phyloP scores from a whole-genome alignment of 192 early-diverging fungal species.

The Coemansia sp. region DNA sequence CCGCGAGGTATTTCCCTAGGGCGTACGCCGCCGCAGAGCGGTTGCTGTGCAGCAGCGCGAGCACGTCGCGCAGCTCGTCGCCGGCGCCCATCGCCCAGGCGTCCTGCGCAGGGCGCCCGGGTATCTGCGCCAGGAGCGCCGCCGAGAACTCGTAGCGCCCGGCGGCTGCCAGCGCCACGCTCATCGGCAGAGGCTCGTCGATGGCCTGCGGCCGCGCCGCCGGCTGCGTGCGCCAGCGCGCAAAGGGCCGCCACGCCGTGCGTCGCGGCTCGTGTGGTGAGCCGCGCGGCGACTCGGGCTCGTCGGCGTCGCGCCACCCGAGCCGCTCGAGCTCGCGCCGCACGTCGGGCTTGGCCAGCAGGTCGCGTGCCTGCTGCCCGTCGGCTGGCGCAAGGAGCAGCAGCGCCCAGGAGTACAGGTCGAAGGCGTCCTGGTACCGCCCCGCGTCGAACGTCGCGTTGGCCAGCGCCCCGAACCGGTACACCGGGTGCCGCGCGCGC shows the following conservation, averaged over 20 bases:
- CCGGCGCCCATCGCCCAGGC: conserved; percentile 3
- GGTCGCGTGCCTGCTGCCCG: conserved; percentile 22
- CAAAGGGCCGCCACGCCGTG: conserved; percentile 3
- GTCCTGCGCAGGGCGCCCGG: conserved; percentile 1
- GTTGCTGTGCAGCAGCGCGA: conserved; percentile 49
- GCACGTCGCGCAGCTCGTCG: conserved; percentile 33
- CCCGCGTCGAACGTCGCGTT: conserved; percentile 58
- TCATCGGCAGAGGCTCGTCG: conserved; percentile 40
- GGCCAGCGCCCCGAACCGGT: conserved; percentile 46
- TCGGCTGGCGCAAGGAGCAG: conserved; percentile 30
- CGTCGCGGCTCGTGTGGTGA: neutral
- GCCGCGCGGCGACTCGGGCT: neutral
- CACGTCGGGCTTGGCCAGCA: conserved; percentile 16
- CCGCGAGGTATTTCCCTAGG: conserved; percentile 39
- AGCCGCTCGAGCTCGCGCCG: conserved; percentile 19
- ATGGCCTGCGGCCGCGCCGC: conserved; percentile 15
- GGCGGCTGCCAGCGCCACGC: conserved; percentile 21
- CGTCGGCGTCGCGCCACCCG: conserved; percentile 13
- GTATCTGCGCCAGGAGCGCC: conserved; percentile 33
- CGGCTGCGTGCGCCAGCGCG: neutral
- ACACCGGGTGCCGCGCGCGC: conserved; percentile 49
- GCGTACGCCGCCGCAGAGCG: conserved; percentile 40
- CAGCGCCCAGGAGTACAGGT: conserved; percentile 51
- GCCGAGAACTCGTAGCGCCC: conserved; percentile 40
- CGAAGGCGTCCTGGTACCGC: conserved; percentile 53